These are phyloP conservation scores for Saprolegnia parasitica DNA, from an alignment of 352 stramenopile genomes.

Conservation along the genomic window DNA sequence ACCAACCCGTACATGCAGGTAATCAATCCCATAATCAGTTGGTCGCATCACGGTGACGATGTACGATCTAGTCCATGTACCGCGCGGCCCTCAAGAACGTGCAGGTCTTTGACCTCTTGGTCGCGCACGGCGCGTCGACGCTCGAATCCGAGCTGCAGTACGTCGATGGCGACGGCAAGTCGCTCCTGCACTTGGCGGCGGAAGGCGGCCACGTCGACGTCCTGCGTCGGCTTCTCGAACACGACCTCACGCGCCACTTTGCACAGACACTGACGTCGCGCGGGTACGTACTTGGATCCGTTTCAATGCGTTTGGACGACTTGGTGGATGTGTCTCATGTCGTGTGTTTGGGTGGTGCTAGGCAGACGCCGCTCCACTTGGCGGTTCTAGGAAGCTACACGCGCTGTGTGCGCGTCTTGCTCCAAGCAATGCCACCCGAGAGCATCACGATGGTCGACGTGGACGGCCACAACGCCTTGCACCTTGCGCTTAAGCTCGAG, in stretches of 20 bases:
- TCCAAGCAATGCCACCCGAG: slow-evolving; percentile 8
- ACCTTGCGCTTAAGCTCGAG: slow-evolving; percentile 47
- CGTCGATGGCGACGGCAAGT: slow-evolving; percentile 39
- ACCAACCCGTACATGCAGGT: slow-evolving; percentile 22
- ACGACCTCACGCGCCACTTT: background rate
- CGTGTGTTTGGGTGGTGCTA: background rate
- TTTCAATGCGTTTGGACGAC: background rate
- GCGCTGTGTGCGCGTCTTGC: slow-evolving; percentile 1
- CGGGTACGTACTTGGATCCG: background rate
- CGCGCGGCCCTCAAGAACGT: slow-evolving; percentile 3
- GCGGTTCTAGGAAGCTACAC: slow-evolving; percentile 16
- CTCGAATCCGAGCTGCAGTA: slow-evolving; percentile 33
- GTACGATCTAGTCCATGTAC: slow-evolving; percentile 12
- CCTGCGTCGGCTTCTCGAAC: slow-evolving; percentile 1
- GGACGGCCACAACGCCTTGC: slow-evolving; percentile 47
- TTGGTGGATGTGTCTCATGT: too few species aligned
- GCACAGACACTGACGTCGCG: slow-evolving; percentile 1
- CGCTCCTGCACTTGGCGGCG: slow-evolving; percentile 45
- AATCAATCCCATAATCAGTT: background rate
- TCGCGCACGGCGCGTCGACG: slow-evolving; percentile 30
- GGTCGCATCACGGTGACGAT: background rate
- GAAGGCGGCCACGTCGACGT: slow-evolving; percentile 37
- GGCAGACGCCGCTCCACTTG: slow-evolving; percentile 25
- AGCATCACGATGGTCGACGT: background rate
- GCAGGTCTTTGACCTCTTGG: slow-evolving; percentile 41